Evolutionary conservation across 2,329 filamentous ascomycete genomes (phyloP).

Genomic region (Aspergillus pseudotamarii): DNA sequence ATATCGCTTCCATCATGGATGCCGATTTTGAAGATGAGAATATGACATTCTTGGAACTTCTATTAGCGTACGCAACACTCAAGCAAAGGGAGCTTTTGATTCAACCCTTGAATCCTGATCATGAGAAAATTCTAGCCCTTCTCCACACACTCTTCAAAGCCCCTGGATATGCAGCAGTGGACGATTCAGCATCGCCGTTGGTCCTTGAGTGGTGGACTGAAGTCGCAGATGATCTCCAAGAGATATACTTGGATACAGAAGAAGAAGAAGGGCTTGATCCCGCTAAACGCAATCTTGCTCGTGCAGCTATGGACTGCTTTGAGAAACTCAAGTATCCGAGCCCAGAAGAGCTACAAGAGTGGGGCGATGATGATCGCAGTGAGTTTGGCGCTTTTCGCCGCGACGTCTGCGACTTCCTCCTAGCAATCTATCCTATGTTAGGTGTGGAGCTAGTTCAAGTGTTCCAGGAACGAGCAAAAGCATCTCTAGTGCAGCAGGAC

Average conservation of each 20-base stretch:
- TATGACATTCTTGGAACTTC: conserved; percentile 44
- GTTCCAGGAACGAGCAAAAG: conserved; percentile 41
- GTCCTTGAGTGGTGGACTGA: conserved; percentile 48
- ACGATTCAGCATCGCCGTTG: conserved; percentile 40
- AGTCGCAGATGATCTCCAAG: conserved; percentile 42
- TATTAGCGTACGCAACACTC: conserved; percentile 40
- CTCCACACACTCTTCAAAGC: conserved; percentile 43
- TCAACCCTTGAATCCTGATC: conserved; percentile 32
- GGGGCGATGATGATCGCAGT: conserved; percentile 46
- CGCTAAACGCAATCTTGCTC: conserved; percentile 43
- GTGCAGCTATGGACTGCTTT: conserved; percentile 45
- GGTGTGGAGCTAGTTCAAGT: conserved; percentile 46
- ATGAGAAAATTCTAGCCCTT: conserved; percentile 38
- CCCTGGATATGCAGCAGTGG: conserved; percentile 44
- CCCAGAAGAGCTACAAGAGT: conserved; percentile 37
- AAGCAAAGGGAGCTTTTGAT: conserved; percentile 36
- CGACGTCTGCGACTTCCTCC: conserved; percentile 49
- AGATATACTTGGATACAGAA: conserved; percentile 31
- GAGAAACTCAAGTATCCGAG: conserved; percentile 46
- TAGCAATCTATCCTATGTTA: conserved; percentile 47
- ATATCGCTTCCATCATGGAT: conserved; percentile 35
- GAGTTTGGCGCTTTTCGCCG: conserved; percentile 48
- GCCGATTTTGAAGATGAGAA: conserved; percentile 42
- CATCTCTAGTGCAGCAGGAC: conserved; percentile 35
- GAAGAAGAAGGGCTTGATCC: conserved; percentile 29